phyloP scores from a whole-genome alignment of 768 basidiomycete genomes.

The Melanogaster broomeanus region DNA sequence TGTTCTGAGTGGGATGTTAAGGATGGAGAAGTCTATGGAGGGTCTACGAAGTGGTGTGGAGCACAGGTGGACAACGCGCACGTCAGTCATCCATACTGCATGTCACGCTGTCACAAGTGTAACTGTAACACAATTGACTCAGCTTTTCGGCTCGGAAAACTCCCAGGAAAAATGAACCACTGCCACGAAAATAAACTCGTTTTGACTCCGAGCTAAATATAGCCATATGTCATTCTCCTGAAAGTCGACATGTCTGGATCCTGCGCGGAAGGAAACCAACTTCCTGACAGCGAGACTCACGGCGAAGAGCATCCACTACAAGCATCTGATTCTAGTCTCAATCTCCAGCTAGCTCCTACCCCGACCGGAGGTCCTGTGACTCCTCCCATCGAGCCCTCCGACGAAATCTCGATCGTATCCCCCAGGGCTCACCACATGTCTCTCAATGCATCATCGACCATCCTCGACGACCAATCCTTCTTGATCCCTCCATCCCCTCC shows the following conservation, averaged over 20 bases:
- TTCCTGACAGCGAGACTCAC: neutral
- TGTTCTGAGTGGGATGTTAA: neutral
- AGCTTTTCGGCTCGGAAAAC: too few species aligned
- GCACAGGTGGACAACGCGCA: too few species aligned
- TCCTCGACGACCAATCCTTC: neutral
- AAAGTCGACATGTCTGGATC: too few species aligned
- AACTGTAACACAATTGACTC: too few species aligned
- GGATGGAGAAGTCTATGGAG: neutral
- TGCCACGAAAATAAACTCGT: too few species aligned
- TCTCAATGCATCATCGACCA: neutral
- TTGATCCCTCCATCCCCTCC: neutral
- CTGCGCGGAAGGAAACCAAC: neutral
- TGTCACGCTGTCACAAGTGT: too few species aligned
- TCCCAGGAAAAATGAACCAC: too few species aligned
- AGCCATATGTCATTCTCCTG: too few species aligned
- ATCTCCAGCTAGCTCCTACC: neutral
- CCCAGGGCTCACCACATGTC: neutral
- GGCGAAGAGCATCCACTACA: neutral
- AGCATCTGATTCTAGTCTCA: neutral
- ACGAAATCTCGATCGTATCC: neutral
- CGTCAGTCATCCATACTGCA: too few species aligned
- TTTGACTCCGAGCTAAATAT: too few species aligned
- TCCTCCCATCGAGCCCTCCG: conserved; percentile 4
- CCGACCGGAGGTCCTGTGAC: neutral
- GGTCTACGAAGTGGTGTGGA: too few species aligned